Evolutionary conservation across 1,139 yeast species (phyloP).

Genomic region (Suhomyces kunorum): DNA sequence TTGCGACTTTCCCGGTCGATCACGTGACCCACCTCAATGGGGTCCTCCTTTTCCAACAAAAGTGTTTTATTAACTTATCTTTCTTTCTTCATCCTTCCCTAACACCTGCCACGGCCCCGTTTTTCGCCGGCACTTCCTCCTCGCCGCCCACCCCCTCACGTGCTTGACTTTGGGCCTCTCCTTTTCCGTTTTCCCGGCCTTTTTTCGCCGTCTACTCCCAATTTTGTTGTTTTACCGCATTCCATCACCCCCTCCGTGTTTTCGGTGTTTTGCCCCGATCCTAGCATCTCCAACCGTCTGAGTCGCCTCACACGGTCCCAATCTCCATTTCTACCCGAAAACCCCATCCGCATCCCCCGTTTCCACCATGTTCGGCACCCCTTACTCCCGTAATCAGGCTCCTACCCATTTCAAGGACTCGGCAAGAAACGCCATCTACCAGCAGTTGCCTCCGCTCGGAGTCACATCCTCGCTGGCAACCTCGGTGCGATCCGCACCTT

Average conservation of each 20-base stretch:
- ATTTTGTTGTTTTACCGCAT: no score
- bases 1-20: not conserved
- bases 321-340: not conserved
- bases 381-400: slow-evolving; percentile 39
- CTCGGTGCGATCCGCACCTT: slow-evolving; percentile 18
- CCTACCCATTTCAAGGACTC: slow-evolving; percentile 48
- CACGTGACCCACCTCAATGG: not conserved
- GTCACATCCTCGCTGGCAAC: slow-evolving; percentile 27
- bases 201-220: no score
- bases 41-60: slow-evolving; percentile 3
- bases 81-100: not conserved
- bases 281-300: no score
- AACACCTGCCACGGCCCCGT: not conserved
- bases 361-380: slow-evolving; percentile 40
- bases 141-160: not conserved
- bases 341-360: not conserved
- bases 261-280: no score
- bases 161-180: no score
- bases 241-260: no score
- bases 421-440: slow-evolving; percentile 51
- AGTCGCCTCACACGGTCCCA: not conserved
- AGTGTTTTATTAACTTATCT: not conserved
- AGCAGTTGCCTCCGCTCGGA: slow-evolving; percentile 40
- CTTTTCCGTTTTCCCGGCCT: no score
- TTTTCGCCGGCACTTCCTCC: not conserved